Evolutionary conservation across 352 stramenopile genomes (phyloP).

Genomic region (Hyaloperonospora arabidopsidis): DNA sequence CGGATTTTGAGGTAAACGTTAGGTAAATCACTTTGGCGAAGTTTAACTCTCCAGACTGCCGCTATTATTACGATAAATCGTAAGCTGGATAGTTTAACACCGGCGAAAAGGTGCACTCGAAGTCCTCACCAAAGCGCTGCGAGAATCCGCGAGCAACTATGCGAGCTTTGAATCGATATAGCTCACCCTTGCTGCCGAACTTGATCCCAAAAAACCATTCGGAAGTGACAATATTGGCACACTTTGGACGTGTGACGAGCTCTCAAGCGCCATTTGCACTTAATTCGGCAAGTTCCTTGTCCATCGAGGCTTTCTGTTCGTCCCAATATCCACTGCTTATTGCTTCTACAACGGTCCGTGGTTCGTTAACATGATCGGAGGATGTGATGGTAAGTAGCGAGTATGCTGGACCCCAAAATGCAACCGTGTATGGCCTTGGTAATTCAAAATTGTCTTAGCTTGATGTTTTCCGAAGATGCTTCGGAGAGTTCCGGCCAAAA

Average conservation of each 20-base stretch:
- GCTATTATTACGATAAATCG: conserved; percentile 8
- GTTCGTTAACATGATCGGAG: not conserved
- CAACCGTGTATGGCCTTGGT: not conserved
- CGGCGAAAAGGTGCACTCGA: conserved; percentile 2
- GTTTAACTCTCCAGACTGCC: conserved; percentile 4
- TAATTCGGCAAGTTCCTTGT: not conserved
- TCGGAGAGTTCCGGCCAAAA: not conserved
- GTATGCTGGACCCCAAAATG: not conserved
- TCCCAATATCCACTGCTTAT: conserved; percentile 6
- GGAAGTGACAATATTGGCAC: not conserved
- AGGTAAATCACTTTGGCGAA: conserved; percentile 11
- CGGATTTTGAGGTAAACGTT: conserved; percentile 9
- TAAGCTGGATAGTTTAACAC: conserved; percentile 13
- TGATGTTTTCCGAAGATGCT: not conserved
- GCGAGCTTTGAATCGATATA: not conserved
- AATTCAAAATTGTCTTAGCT: not conserved
- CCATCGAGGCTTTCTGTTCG: conserved; percentile 2
- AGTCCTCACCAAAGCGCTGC: conserved; percentile 6
- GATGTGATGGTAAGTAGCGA: not conserved
- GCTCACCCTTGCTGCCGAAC: not conserved
- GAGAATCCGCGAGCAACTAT: too few relatives aligned
- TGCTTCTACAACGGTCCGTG: not conserved
- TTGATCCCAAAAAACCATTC: not conserved
- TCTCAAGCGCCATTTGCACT: not conserved
- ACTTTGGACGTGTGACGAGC: not conserved